Evolutionary conservation across 306 rosid species (phyloP).

Genomic region (Fragaria vesca): DNA sequence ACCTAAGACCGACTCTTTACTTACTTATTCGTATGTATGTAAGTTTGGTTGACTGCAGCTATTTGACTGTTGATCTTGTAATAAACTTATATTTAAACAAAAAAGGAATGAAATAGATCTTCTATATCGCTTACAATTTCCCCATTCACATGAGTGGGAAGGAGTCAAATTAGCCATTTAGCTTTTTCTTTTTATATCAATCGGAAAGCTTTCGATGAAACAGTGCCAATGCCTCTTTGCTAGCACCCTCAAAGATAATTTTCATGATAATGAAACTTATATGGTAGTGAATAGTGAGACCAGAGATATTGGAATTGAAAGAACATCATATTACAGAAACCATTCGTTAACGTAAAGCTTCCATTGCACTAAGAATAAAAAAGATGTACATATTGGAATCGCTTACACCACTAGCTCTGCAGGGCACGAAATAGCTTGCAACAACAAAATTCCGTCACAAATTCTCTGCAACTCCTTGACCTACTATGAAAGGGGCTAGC

Average conservation of each 20-base stretch:
- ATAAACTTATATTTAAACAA: too few relatives aligned
- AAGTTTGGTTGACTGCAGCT: too few relatives aligned
- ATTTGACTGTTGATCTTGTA: too few relatives aligned
- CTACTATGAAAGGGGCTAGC: conserved; percentile 37
- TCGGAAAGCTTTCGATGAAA: not conserved
- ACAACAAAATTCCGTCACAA: conserved; percentile 33
- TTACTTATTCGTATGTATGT: too few relatives aligned
- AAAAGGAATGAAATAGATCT: too few relatives aligned
- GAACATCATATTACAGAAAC: conserved; percentile 5
- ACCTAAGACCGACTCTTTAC: too few relatives aligned
- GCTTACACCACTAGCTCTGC: conserved; percentile 18
- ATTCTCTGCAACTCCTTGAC: conserved; percentile 17
- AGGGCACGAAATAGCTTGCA: conserved; percentile 27
- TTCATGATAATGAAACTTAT: not conserved
- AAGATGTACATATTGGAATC: conserved; percentile 35
- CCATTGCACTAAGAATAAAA: conserved; percentile 13
- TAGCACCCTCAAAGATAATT: not conserved
- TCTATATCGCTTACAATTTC: too few relatives aligned
- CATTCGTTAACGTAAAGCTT: conserved; percentile 14
- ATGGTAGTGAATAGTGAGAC: not conserved
- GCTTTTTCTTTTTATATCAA: too few relatives aligned
- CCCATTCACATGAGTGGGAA: too few relatives aligned
- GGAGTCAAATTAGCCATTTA: too few relatives aligned
- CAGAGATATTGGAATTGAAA: not conserved
- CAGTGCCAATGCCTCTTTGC: not conserved